Percentiles rank a stretch among this genome's conserved stretches.
These are phyloP conservation scores for Bipolaris zeicola DNA, from an alignment of 2,329 filamentous ascomycete genomes.

Conservation along the genomic window DNA sequence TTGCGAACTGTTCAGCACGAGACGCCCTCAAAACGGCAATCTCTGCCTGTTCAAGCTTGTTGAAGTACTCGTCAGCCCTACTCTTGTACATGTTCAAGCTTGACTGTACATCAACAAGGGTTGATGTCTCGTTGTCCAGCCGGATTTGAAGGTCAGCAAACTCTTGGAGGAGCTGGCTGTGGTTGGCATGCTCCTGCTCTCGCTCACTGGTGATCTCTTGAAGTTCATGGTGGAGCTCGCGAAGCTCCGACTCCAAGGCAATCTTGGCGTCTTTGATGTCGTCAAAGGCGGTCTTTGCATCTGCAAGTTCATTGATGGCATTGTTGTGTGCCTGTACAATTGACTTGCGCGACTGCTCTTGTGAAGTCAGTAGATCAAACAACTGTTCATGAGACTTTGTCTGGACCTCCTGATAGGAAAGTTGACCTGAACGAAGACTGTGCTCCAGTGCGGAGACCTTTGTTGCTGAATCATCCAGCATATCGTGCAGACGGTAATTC, in stretches of 20 bases:
- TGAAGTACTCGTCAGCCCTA: constrained; percentile 94
- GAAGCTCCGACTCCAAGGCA: constrained; percentile 81
- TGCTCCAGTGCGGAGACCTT: constrained; percentile 90
- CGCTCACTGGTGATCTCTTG: constrained; percentile 77
- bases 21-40: constrained; percentile 92
- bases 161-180: constrained; percentile 86
- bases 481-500: constrained; percentile 88
- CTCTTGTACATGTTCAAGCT: constrained; percentile 89
- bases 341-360: constrained; percentile 84
- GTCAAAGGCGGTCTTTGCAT: constrained; percentile 86
- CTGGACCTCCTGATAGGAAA: constrained; percentile 89
- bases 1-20: constrained; percentile 92
- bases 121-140: constrained; percentile 85
- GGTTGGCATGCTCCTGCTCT: constrained; percentile 86
- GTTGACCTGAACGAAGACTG: constrained; percentile 81
- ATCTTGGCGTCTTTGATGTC: constrained; percentile 82
- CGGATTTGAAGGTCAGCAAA: constrained; percentile 93
- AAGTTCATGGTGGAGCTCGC: constrained; percentile 81
- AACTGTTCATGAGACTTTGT: constrained; percentile 94
- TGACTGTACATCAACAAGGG: constrained; percentile 79
- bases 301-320: constrained; percentile 80
- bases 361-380: constrained; percentile 87
- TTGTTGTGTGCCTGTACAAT: constrained; percentile 85
- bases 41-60: constrained; percentile 94
- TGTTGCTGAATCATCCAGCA: constrained; percentile 91